Evolutionary conservation across 805 yeast species (phyloP).

Genomic region (Wickerhamomyces pijperi): DNA sequence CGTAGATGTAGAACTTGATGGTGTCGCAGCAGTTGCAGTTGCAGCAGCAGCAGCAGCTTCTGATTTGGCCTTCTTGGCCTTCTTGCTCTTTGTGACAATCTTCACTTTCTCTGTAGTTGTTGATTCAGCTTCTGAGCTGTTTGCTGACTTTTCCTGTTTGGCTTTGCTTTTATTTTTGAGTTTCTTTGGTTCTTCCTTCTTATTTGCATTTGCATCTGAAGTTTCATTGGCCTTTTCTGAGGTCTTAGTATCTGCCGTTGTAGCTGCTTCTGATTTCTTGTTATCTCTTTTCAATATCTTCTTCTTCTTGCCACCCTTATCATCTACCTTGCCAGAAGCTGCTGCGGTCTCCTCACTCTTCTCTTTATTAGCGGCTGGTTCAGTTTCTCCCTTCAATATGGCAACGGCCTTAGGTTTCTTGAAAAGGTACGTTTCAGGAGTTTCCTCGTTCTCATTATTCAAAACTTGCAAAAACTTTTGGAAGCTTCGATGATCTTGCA

Average conservation of each 20-base stretch:
- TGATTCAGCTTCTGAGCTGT: not conserved
- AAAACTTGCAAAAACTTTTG: constrained; percentile 13
- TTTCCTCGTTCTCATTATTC: constrained; percentile 12
- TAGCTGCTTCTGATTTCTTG: not conserved
- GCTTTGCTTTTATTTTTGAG: not conserved
- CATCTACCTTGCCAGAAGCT: too few relatives aligned
- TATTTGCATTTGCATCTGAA: constrained; percentile 1
- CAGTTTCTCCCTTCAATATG: not conserved
- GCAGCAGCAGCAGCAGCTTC: too few relatives aligned
- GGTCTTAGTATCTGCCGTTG: not conserved
- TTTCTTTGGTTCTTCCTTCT: constrained; percentile 1
- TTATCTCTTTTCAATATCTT: not conserved
- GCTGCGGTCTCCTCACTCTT: too few relatives aligned
- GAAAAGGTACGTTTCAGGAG: constrained; percentile 8
- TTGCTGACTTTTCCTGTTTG: not conserved
- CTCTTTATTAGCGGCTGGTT: too few relatives aligned
- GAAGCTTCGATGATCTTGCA: constrained; percentile 13
- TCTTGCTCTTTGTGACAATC: not conserved
- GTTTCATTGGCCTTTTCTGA: not conserved
- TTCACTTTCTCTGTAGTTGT: not conserved
- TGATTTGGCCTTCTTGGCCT: not conserved
- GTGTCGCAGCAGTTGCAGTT: not conserved
- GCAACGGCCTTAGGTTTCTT: not conserved
- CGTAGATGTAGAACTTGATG: too few relatives aligned
- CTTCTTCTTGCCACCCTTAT: not conserved